Evolutionary conservation across 2,329 filamentous ascomycete species (phyloP), one percentile per base, ranked within the genome.

Genomic region (Diplodia seriata): DNA sequence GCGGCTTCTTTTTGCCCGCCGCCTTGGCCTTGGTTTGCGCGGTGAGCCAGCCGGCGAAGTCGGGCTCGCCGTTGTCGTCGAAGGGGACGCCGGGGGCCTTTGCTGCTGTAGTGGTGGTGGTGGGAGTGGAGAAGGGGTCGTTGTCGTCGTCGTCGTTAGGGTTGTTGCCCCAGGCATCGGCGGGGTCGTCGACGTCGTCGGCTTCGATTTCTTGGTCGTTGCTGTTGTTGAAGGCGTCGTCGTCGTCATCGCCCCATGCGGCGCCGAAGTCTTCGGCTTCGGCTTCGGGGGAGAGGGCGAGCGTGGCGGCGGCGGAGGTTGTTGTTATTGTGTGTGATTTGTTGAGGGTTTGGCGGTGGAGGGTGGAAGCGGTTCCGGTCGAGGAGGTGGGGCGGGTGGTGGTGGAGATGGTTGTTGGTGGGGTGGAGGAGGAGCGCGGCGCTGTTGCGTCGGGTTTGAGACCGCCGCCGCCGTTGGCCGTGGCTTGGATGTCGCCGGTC

Each of bases 41-140:
- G 14, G 92, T 93, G 26, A 98, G 80, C 94, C 95, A 98, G 5
- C 93, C 94, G 5, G 93, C 94, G 79, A 99, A 98, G 78, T 98
- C 95, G 0, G 94, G 94, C 77, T 99, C 94, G 2, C 90, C 89
- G 31, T 91, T 89, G 72, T 97, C 93, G 69, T 94, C 92, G 71
- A 91, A 94, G 0, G 90, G 85, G 7, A 75, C 85, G 7, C 77
- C 64, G 61, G 76, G 74, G 5, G 69, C 64, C 20, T 76, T 69
- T 66, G 23, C 76, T 73, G 12, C 20, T 9, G 73, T 68, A 14
- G 73, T 70, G 38, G 79, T 70, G 38, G 79, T 76, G 71, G 68
- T 51, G 71, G 23, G 80, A 79, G 70, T 83, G 81, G 70, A 78
- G 79, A 83, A 85, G 40, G 80, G 76, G 26, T 83, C 83, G 49